phyloP scores from a whole-genome alignment of 2,329 filamentous ascomycete species.

The Aspergillus hortae region DNA sequence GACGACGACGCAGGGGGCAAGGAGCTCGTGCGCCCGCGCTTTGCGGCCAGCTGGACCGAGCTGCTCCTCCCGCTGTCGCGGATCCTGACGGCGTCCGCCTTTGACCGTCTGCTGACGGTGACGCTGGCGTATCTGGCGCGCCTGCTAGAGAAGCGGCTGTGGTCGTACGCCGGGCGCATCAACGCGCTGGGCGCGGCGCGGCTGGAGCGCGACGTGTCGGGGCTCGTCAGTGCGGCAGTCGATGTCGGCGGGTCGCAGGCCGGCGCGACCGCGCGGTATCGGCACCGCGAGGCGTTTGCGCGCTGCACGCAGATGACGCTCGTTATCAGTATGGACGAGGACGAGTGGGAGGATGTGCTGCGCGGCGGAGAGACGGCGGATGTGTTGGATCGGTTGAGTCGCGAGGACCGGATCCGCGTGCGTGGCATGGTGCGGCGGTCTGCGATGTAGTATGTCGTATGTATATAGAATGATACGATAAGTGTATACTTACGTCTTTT shows the following conservation, averaged over 20 bases:
- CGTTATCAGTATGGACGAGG: constrained; percentile 91
- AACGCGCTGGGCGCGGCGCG: constrained; percentile 78
- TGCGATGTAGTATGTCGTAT: background rate
- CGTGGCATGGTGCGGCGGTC: constrained; percentile 59
- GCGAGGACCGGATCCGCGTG: constrained; percentile 70
- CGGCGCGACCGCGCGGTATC: constrained; percentile 57
- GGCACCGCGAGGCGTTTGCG: constrained; percentile 71
- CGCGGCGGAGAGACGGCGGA: constrained; percentile 46
- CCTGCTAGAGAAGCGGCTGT: constrained; percentile 82
- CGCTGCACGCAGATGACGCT: constrained; percentile 76
- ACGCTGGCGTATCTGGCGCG: constrained; percentile 72
- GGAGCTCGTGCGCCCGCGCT: constrained; percentile 73
- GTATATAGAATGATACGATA: background rate
- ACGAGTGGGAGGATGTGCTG: constrained; percentile 82
- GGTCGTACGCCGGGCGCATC: constrained; percentile 72
- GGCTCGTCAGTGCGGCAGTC: constrained; percentile 57
- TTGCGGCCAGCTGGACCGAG: constrained; percentile 80
- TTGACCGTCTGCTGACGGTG: constrained; percentile 68
- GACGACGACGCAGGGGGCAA: constrained; percentile 45
- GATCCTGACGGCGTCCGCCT: constrained; percentile 74
- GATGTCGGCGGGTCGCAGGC: constrained; percentile 31
- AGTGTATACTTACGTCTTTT: background rate
- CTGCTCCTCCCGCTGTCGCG: constrained; percentile 81
- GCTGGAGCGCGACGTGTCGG: constrained; percentile 78
- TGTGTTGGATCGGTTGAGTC: constrained; percentile 61